Conservation (phyloP, 2,329 filamentous ascomycete species). For the Kalmusia sp. region DNA sequence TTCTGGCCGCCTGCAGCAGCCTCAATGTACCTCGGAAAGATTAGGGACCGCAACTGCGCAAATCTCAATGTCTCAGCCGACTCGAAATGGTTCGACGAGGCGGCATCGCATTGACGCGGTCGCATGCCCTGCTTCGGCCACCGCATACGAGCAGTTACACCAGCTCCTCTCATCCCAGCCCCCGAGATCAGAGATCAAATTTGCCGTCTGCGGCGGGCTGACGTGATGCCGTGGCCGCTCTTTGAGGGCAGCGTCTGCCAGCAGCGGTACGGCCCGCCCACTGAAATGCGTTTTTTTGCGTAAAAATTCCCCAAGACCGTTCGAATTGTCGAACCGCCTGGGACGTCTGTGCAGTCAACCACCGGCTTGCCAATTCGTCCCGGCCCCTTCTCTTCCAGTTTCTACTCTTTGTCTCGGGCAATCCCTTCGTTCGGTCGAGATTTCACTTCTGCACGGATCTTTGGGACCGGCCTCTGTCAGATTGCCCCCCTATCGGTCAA, state of each 20-base stretch:
- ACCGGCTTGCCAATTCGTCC: constrained; percentile 9
- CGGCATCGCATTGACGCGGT: constrained; percentile 25
- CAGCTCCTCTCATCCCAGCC: constrained; percentile 30
- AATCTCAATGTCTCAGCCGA: constrained; percentile 39
- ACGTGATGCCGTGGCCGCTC: constrained; percentile 34
- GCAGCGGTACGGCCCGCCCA: constrained; percentile 37
- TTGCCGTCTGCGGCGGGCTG: constrained; percentile 25
- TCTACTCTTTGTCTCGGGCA: constrained; percentile 26
- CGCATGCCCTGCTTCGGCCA: constrained; percentile 19
- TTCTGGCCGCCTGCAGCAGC: constrained; percentile 45
- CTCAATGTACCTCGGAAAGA: constrained; percentile 37
- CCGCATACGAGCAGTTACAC: constrained; percentile 38
- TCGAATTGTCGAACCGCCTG: background rate
- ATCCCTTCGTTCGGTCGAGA: constrained; percentile 15
- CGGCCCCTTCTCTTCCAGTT: no score
- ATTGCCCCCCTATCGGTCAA: constrained; percentile 10
- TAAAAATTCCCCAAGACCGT: background rate
- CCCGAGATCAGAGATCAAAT: constrained; percentile 33
- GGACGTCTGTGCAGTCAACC: background rate
- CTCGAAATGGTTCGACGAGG: constrained; percentile 24
- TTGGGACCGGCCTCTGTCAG: constrained; percentile 1
- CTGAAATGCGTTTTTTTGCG: constrained; percentile 13
- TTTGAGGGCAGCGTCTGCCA: constrained; percentile 31
- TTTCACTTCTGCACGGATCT: constrained; percentile 11
- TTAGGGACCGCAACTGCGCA: constrained; percentile 31